These are phyloP conservation scores for Penicillium parvum DNA, from an alignment of 495 filamentous ascomycete genomes.

Conservation along the genomic window DNA sequence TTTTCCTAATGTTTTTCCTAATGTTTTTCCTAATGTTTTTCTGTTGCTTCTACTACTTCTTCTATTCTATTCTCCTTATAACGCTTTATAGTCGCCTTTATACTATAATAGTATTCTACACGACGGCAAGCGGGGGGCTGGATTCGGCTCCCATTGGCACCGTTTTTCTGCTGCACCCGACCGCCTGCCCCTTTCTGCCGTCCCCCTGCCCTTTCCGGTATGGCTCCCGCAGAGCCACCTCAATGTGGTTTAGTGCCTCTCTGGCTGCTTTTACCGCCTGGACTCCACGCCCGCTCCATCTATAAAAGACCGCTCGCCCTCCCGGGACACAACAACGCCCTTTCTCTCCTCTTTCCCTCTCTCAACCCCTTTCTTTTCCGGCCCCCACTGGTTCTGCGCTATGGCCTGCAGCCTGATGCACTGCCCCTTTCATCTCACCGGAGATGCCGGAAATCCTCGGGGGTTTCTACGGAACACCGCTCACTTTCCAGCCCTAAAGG, in stretches of 20 bases:
- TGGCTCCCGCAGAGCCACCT: not conserved
- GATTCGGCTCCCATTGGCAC: constrained; percentile 11
- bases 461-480: no score
- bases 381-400: constrained; percentile 1
- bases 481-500: no score
- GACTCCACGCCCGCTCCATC: constrained; percentile 4
- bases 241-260: constrained; percentile 5
- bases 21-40: no score
- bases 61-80: no score
- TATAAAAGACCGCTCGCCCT: constrained; percentile 11
- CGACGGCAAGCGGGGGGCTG: no score
- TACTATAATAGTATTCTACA: no score
- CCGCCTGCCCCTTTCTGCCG: constrained; percentile 9
- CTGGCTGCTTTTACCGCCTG: constrained; percentile 7
- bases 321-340: constrained; percentile 2
- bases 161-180: constrained; percentile 3
- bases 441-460: no score
- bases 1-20: no score
- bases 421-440: constrained; percentile 15
- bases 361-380: constrained; percentile 6
- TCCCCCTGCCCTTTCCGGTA: constrained; percentile 6
- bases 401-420: no score
- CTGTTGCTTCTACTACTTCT: no score
- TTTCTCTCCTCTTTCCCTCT: constrained; percentile 6
- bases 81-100: no score